Evolutionary conservation across 2,329 filamentous ascomycete genomes (phyloP), one percentile per base, ranked within the genome.

Genomic region (Aspergillus versicolor): DNA sequence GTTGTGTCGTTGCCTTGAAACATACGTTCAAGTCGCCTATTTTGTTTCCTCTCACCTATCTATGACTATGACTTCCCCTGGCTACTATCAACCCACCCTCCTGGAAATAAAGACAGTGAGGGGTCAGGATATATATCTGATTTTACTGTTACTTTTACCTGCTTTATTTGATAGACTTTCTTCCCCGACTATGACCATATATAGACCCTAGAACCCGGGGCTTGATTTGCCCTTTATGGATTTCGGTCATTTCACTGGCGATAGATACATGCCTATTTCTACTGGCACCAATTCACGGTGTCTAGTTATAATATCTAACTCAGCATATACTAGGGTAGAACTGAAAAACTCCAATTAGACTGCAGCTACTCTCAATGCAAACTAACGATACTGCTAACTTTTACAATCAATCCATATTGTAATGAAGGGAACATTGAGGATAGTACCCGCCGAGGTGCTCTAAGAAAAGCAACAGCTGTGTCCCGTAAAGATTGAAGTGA

Each of bases 1-100:
- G 44, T 61, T 51, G 52, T 61, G 15, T 52, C 53, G 4, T 38
- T 61, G 24, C 59, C 59, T 17, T 61, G 51, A 56, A 21, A 41
- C 13, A 56, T 30, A 34, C 12, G 19, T 9, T 34, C 19, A 15
- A 34, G 12, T 32, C 5, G 4, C 17, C 15, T 38, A 19, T 19
- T 4, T 6, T 17, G 11, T 9, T 43, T 8, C n/a, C 9, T 19
- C 34, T 37, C 27, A 4, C 27, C 8, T 11, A 30, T 11, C 27
- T 9, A 11, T 30, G 27, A 15, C 34, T 37, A 37, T 37, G 34
- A 37, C 27, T 37, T 11, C 15, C 17, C 37, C 12, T n/a, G 22
- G 24, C 27, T 46, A 11, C 13, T 43, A 22, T 24, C 34, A 37
- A 37, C 12, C 21, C 41, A 12, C 7, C 2, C 9, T 13, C 27